These are phyloP conservation scores for Aspergillus fumigatus DNA, from an alignment of 2,329 filamentous ascomycete genomes.

Conservation along the genomic window DNA sequence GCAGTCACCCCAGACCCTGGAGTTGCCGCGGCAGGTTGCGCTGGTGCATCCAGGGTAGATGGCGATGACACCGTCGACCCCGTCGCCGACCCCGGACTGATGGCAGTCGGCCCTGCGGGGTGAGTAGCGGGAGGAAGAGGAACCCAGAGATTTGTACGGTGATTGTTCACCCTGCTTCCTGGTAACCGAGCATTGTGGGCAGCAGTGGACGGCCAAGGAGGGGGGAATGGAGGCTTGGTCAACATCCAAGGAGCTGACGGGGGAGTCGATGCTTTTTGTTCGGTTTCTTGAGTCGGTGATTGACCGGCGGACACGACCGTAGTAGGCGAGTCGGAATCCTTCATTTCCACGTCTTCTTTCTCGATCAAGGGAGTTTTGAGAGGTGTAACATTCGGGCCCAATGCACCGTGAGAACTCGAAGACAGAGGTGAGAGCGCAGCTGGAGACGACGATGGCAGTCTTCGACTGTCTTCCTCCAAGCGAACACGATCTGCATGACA, in stretches of 20 bases:
- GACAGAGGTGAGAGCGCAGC: conserved; percentile 10
- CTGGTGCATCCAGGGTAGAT: conserved; percentile 21
- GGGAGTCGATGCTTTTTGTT: background rate
- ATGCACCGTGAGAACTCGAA: conserved; percentile 8
- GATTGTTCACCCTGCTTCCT: conserved; percentile 11
- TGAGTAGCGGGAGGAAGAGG: conserved; percentile 23
- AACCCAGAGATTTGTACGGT: conserved; percentile 22
- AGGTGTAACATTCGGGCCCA: conserved; percentile 6
- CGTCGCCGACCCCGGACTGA: conserved; percentile 27
- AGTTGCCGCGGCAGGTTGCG: conserved; percentile 19
- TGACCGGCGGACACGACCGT: conserved; percentile 14
- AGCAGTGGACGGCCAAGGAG: conserved; percentile 36
- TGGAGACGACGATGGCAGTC: conserved; percentile 14
- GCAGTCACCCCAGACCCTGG: conserved; percentile 31
- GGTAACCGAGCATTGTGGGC: conserved; percentile 34
- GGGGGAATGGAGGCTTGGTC: conserved; percentile 20
- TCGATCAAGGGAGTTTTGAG: conserved; percentile 8
- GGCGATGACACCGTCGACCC: conserved; percentile 27
- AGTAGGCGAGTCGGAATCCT: conserved; percentile 33
- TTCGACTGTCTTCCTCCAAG: conserved; percentile 27
- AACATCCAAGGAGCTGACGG: conserved; percentile 7
- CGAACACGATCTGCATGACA: conserved; percentile 38
- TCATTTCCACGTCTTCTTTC: conserved; percentile 44
- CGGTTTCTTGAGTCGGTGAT: conserved; percentile 10
- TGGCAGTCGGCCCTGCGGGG: conserved; percentile 14